Base-by-base conservation (phyloP, 371 early-diverging fungal species). In the Coemansia sp. region DNA sequence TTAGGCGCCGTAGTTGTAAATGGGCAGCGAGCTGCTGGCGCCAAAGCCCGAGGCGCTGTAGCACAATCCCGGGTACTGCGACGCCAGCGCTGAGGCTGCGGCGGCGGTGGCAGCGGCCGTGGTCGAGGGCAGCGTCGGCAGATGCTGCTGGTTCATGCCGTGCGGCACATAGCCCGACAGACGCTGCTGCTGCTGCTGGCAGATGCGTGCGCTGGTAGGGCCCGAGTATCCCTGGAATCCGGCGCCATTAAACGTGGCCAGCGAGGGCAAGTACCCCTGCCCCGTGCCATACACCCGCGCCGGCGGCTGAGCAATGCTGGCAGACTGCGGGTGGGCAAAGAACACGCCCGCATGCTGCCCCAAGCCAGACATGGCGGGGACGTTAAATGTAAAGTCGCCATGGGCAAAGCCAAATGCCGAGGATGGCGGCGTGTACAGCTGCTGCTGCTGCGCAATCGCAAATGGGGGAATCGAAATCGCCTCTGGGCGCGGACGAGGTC, bases 401-500 rank as follows among this genome's bases (percentile, higher is more conserved):
- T 34, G 56, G 2, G 61, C 82, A 37, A 86, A 83, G 9, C 83
- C 82, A 67, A 79, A 37, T 32, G 87, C 69, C 16, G 65, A 42
- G 16, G 65, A 36, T 7, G 66, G 74, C 31, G 69, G 72, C 40
- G 84, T 95, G 91, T 14, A 94, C 91, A 77, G 89, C 90, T 78
- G 93, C 88, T 8, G 90, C 84, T 12, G 87, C 80, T 4, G 88
- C 86, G 64, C 90, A 89, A 58, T 86, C 83, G 77, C 90, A 89
- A 6, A 89, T 71, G 70, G 88, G 82, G 54, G 90, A 85, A 71
- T 44, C 11, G 90, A 91, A 60, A 95, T 88, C 34, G 92, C 84
- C 61, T 85, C 87, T 0, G 69, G 59, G 37, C 52, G 52, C 18
- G 52, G 16, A 8, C 11, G 11, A 5, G 12, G 14, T 12, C 16